Conservation (phyloP, 306 rosid species). For the Cajanus cajan region DNA sequence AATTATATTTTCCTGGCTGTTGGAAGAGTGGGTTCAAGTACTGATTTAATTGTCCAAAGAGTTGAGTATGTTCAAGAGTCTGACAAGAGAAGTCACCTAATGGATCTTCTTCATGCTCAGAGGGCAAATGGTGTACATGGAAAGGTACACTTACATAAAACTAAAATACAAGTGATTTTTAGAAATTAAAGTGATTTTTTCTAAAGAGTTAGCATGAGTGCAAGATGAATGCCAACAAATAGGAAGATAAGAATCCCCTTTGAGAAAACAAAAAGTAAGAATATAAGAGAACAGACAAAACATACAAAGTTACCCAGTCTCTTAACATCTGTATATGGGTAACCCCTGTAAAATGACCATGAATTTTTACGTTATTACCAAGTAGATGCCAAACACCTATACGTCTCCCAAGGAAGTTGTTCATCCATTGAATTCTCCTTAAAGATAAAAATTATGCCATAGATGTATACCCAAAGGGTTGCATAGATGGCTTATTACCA, state of each 20-base stretch:
- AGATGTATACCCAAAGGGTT: background rate
- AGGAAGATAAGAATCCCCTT: background rate
- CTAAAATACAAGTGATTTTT: background rate
- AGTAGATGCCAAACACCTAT: background rate
- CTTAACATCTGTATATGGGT: background rate
- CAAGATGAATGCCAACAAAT: no score
- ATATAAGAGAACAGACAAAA: background rate
- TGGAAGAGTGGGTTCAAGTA: conserved; percentile 92
- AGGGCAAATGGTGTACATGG: conserved; percentile 69
- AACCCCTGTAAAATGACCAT: background rate
- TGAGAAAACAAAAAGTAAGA: background rate
- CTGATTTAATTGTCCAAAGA: conserved; percentile 77
- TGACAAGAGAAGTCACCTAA: conserved; percentile 87
- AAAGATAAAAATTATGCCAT: background rate
- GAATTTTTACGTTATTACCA: background rate
- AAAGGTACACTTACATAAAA: conserved; percentile 47
- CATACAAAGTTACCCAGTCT: background rate
- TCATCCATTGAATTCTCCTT: background rate
- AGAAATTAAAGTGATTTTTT: background rate
- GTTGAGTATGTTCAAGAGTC: conserved; percentile 81
- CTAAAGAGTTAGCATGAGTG: background rate
- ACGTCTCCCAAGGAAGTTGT: background rate
- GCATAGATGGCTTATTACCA: background rate
- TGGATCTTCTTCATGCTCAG: conserved; percentile 92
- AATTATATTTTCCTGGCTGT: conserved; percentile 72